Conservation (phyloP, 2,329 filamentous ascomycete species). For the Intubia oerlemansii region DNA sequence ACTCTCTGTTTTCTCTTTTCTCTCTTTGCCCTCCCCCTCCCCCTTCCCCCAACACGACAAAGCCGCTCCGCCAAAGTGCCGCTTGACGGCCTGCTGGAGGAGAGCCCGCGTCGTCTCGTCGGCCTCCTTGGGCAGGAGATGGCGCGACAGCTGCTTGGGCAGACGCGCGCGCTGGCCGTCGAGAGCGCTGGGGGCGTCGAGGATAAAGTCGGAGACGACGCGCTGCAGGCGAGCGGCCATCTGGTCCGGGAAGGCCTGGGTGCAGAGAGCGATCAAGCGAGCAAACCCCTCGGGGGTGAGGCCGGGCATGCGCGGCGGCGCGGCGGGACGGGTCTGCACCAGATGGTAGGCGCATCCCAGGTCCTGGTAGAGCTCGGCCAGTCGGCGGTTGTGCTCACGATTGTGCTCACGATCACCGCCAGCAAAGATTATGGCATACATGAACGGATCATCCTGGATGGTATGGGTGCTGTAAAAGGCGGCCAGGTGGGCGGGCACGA, state of each 20-base stretch:
- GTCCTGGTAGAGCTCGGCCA: slow-evolving; percentile 27
- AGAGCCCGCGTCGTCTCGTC: slow-evolving; percentile 36
- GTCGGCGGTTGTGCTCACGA: not conserved
- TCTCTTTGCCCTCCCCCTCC: not conserved
- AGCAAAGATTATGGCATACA: slow-evolving; percentile 3
- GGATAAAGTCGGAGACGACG: slow-evolving; percentile 48
- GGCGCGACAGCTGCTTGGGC: slow-evolving; percentile 56
- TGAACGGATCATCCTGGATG: slow-evolving; percentile 41
- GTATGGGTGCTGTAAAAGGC: slow-evolving; percentile 49
- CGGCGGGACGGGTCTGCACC: slow-evolving; percentile 28
- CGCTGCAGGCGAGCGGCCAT: slow-evolving; percentile 51
- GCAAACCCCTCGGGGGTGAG: slow-evolving; percentile 48
- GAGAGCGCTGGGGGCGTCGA: slow-evolving; percentile 28
- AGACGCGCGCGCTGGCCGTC: slow-evolving; percentile 49
- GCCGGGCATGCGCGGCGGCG: slow-evolving; percentile 37
- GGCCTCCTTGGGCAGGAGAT: slow-evolving; percentile 41
- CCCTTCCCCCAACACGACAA: not conserved
- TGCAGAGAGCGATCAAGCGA: slow-evolving; percentile 50
- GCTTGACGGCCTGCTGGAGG: slow-evolving; percentile 36
- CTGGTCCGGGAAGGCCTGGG: slow-evolving; percentile 54
- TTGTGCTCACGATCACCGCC: not conserved
- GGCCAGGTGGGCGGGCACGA: slow-evolving; percentile 56
- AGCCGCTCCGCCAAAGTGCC: slow-evolving; percentile 14
- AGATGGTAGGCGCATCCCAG: slow-evolving; percentile 42
- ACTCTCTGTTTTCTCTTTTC: no score